Percentiles rank a stretch among this genome's conserved stretches.
Conservation (phyloP, 805 yeast species). For the Naumovozyma dairenensis region DNA sequence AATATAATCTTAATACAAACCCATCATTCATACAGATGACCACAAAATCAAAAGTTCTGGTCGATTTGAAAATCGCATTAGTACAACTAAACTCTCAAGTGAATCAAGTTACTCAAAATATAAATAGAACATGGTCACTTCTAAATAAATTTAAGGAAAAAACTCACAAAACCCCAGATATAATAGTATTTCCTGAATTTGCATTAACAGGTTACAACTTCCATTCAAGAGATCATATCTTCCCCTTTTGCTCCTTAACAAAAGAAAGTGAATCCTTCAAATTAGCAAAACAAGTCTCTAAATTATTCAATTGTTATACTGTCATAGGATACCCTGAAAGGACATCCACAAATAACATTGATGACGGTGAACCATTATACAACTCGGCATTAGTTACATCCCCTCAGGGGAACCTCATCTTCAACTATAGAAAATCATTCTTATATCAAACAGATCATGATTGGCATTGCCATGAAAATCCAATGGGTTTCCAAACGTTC, state of each 20-base stretch:
- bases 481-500: constrained; percentile 46
- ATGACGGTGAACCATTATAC: constrained; percentile 24
- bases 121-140: constrained; percentile 36
- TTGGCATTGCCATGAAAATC: constrained; percentile 73
- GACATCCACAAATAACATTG: constrained; percentile 8
- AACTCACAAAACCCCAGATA: constrained; percentile 37
- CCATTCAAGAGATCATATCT: constrained; percentile 35
- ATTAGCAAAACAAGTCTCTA: constrained; percentile 50
- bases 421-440: constrained; percentile 67
- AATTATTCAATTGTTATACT: constrained; percentile 48
- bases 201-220: constrained; percentile 82
- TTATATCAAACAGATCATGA: constrained; percentile 67
- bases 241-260: constrained; percentile 42
- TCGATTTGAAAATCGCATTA: constrained; percentile 50
- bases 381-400: constrained; percentile 64
- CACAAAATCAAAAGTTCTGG: constrained; percentile 14
- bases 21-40: too few relatives aligned
- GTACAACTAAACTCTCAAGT: constrained; percentile 59
- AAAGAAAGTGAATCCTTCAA: constrained; percentile 39
- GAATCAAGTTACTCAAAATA: constrained; percentile 49
- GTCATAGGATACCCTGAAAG: constrained; percentile 77
- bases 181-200: constrained; percentile 75
- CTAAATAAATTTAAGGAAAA: constrained; percentile 22
- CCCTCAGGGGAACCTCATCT: constrained; percentile 47
- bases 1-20: too few relatives aligned